Evolutionary conservation across 192 early-diverging fungal genomes (phyloP), one percentile per base, ranked within the genome.

Genomic region (Phycomyces nitens): DNA sequence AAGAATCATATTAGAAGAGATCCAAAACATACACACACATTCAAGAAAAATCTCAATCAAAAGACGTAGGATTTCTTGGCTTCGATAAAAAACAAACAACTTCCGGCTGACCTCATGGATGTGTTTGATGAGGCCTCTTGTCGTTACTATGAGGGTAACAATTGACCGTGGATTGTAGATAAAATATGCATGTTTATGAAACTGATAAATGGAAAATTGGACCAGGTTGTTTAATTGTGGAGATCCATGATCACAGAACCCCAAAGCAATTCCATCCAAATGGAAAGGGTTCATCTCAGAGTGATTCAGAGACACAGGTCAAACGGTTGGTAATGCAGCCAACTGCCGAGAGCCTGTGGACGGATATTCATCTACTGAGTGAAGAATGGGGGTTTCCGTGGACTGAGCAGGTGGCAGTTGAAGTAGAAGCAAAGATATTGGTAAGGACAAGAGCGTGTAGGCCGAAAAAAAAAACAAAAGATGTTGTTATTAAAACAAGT

Each of bases 21-120:
- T n/a, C n/a, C n/a, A n/a, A n/a, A n/a, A n/a, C n/a, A n/a, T n/a
- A n/a, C n/a, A n/a, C n/a, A n/a, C n/a, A n/a, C n/a, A n/a, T n/a
- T n/a, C n/a, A n/a, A n/a, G n/a, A n/a, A n/a, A n/a, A n/a, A 15
- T 47, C 18, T 58, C 51, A 40, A 40, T 39, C 39, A 16, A n/a
- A 3, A n/a, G 2, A 15, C 27, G 14, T 71, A 82, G 78, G 79
- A 80, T 42, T 82, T 82, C 55, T 62, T 82, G 23, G 70, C 73
- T 51, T 77, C 66, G 43, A 69, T 82, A 34, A 77, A 82, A 56
- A 76, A 82, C 38, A 71, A 67, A 53, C 60, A 62, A 65, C 51
- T 90, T 18, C 88, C 88, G 0, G 73, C 83, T 5, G 87, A 86
- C 65, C 66, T 90, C 11, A 80, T 86, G 52, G 88, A 90, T 51